These are phyloP conservation scores for Ambrosiella cleistominuta DNA, from an alignment of 2,329 filamentous ascomycete species.

Conservation along the genomic window DNA sequence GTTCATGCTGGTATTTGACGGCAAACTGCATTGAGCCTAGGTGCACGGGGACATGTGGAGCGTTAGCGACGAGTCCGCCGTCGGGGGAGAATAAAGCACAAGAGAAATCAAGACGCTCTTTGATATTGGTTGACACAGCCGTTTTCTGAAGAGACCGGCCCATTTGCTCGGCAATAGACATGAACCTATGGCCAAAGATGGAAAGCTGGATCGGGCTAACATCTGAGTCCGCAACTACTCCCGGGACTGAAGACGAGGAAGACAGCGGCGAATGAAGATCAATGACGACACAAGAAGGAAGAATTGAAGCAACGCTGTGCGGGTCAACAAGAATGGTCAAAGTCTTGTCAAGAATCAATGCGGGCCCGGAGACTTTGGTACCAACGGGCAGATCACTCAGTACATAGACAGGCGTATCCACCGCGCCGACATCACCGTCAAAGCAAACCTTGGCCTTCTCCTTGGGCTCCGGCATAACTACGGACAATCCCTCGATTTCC, in stretches of 20 bases:
- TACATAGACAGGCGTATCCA: constrained; percentile 67
- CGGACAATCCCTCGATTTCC: constrained; percentile 19
- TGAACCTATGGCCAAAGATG: constrained; percentile 69
- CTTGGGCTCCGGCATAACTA: constrained; percentile 37
- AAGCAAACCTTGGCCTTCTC: constrained; percentile 61
- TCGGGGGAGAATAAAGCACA: constrained; percentile 63
- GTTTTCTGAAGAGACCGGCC: constrained; percentile 65
- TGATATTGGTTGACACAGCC: constrained; percentile 64
- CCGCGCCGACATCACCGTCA: constrained; percentile 37
- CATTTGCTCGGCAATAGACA: constrained; percentile 78
- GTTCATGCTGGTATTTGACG: constrained; percentile 58
- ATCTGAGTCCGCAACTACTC: not conserved
- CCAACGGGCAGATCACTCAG: constrained; percentile 57
- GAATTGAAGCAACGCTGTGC: constrained; percentile 54
- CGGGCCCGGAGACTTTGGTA: constrained; percentile 58
- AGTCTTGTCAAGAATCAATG: constrained; percentile 70
- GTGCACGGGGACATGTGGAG: constrained; percentile 66
- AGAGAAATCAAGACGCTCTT: constrained; percentile 67
- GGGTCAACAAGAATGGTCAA: constrained; percentile 88
- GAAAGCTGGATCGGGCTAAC: constrained; percentile 57
- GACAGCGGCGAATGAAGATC: constrained; percentile 26
- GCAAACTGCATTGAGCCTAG: constrained; percentile 71
- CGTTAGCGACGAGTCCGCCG: constrained; percentile 60
- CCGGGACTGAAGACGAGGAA: not conserved
- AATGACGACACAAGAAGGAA: constrained; percentile 78